Conservation (phyloP, 306 rosid genomes). For the barrel medic (Medicago truncatula) region MtrunA17r5.0-ANR NC_053048.1:2333501-2334000, state of each 20-base stretch:
- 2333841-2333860: slow-evolving; percentile 98
- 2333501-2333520: slow-evolving; percentile 31
- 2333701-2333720: neutral
- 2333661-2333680: slow-evolving; percentile 81
- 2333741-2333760: slow-evolving; percentile 24
- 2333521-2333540: slow-evolving; percentile 52
- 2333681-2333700: slow-evolving; percentile 32
- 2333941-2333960: slow-evolving; percentile 39
- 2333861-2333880: slow-evolving; percentile 98
- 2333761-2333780: neutral
- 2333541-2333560: slow-evolving; percentile 94
- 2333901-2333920: slow-evolving; percentile 93
- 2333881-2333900: slow-evolving; percentile 87
- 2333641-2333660: slow-evolving; percentile 92
- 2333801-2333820: slow-evolving; percentile 96
- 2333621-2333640: slow-evolving; percentile 99
- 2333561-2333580: slow-evolving; percentile 98
- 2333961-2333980: slow-evolving; percentile 16
- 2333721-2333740: neutral
- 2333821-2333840: slow-evolving; percentile 98
- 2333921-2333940: slow-evolving; percentile 91
- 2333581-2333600: slow-evolving; percentile 97
- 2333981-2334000: slow-evolving; percentile 18
- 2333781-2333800: slow-evolving; percentile 1
- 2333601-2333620: slow-evolving; percentile 97